Conservation (phyloP, 2,329 filamentous ascomycete genomes). For the Didymellaceae sp. region DNA sequence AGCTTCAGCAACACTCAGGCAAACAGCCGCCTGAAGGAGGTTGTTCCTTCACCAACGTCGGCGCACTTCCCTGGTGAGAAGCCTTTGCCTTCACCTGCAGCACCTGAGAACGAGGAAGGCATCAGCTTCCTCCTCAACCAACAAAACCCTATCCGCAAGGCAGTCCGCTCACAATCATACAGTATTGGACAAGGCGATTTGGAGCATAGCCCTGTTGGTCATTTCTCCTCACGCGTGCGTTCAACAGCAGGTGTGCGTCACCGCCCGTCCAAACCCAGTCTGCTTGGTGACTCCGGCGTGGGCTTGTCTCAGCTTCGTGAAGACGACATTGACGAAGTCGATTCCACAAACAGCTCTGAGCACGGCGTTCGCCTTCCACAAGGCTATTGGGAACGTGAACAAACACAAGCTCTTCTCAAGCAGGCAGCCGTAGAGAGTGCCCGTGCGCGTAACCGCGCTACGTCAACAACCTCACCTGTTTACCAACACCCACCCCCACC, state of each 20-base stretch:
- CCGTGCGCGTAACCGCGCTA: slow-evolving; percentile 40
- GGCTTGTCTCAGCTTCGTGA: slow-evolving; percentile 44
- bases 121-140: slow-evolving; percentile 44
- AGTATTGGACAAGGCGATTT: slow-evolving; percentile 87
- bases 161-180: slow-evolving; percentile 94
- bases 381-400: slow-evolving; percentile 43
- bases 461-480: slow-evolving; percentile 38
- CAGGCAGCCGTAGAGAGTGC: slow-evolving; percentile 48
- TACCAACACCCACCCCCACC: slow-evolving; percentile 25
- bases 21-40: slow-evolving; percentile 40
- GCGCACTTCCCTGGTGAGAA: slow-evolving; percentile 31
- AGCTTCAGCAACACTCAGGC: slow-evolving; percentile 36
- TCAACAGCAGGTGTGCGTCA: slow-evolving; percentile 65
- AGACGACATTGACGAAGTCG: slow-evolving; percentile 67
- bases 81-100: slow-evolving; percentile 36
- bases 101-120: slow-evolving; percentile 58
- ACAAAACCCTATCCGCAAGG: slow-evolving; percentile 83
- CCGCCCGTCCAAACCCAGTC: slow-evolving; percentile 78
- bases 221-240: slow-evolving; percentile 59
- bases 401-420: slow-evolving; percentile 43
- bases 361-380: slow-evolving; percentile 54
- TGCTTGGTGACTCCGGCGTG: slow-evolving; percentile 66
- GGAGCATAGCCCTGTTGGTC: slow-evolving; percentile 50
- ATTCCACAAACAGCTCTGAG: slow-evolving; percentile 63
- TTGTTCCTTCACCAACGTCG: slow-evolving; percentile 45